Evolutionary conservation across 2,329 filamentous ascomycete genomes (phyloP).

Genomic region (Raffaelea albimanens): DNA sequence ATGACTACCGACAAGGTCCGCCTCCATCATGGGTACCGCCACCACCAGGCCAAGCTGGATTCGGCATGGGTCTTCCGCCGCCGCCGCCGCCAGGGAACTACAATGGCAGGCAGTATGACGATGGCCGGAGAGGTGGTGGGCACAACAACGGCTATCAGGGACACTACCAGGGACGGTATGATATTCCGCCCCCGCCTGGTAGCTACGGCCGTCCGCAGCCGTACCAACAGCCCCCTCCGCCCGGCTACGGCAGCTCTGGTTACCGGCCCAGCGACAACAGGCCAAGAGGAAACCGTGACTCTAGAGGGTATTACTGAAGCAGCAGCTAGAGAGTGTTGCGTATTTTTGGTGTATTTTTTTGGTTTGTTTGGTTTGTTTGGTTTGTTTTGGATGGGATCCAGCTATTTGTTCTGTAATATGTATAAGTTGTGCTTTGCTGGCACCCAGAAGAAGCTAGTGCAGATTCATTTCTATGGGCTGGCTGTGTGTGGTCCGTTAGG

Average conservation of each 20-base stretch:
- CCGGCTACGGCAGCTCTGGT: slow-evolving; percentile 13
- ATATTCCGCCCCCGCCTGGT: slow-evolving; percentile 6
- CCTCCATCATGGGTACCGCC: slow-evolving; percentile 30
- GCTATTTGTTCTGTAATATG: too few relatives aligned
- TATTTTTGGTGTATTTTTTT: background rate
- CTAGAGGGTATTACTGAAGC: slow-evolving; percentile 11
- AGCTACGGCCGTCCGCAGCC: background rate
- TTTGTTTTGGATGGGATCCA: too few relatives aligned
- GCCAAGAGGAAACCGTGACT: slow-evolving; percentile 9
- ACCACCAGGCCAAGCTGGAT: slow-evolving; percentile 33
- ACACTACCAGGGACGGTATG: slow-evolving; percentile 1
- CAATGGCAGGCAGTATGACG: slow-evolving; percentile 1
- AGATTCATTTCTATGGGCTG: too few relatives aligned
- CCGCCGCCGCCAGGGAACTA: slow-evolving; percentile 28
- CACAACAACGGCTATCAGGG: background rate
- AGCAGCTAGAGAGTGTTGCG: background rate
- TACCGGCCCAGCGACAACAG: slow-evolving; percentile 9
- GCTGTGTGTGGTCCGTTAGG: too few relatives aligned
- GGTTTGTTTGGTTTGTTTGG: background rate
- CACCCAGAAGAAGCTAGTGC: too few relatives aligned
- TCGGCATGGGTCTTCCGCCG: slow-evolving; percentile 32
- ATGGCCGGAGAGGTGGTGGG: background rate
- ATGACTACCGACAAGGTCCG: slow-evolving; percentile 10
- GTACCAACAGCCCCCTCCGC: slow-evolving; percentile 9
- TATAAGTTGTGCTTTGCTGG: too few relatives aligned